Conservation (phyloP, 83 land plant genomes). For the Picea mariana region DNA sequence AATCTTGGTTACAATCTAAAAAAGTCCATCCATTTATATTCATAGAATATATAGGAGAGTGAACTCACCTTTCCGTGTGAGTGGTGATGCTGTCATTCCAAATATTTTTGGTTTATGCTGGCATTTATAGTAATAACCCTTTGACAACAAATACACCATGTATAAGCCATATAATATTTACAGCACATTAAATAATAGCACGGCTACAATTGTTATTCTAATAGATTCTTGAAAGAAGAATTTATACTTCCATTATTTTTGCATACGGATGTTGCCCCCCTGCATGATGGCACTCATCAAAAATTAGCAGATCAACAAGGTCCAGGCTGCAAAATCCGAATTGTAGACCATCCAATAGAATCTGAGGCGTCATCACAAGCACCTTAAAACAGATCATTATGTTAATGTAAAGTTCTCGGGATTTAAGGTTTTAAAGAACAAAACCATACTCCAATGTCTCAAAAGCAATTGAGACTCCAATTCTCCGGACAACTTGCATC, state of each 20-base stretch:
- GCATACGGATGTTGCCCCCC: constrained; percentile 79
- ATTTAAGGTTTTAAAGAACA: background rate
- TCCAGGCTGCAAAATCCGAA: constrained; percentile 65
- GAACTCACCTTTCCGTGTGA: constrained; percentile 68
- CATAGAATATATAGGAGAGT: background rate
- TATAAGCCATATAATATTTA: background rate
- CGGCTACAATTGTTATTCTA: background rate
- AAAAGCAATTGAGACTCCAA: no score
- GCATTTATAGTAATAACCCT: constrained; percentile 66
- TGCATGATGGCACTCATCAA: constrained; percentile 97
- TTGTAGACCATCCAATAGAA: constrained; percentile 73
- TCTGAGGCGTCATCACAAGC: constrained; percentile 92
- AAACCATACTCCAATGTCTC: background rate
- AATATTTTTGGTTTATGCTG: constrained; percentile 70
- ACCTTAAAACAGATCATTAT: constrained; percentile 48
- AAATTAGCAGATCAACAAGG: constrained; percentile 53
- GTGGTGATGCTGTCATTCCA: constrained; percentile 98
- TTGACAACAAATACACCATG: background rate
- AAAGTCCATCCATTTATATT: background rate
- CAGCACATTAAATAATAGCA: no score
- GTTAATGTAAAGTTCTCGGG: background rate
- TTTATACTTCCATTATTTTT: constrained; percentile 78
- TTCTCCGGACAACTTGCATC: background rate
- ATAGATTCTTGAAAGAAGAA: background rate
- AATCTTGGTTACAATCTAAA: background rate